Conservation (phyloP, 1,284 basidiomycete genomes). For the Boletus semigastroideus region DNA sequence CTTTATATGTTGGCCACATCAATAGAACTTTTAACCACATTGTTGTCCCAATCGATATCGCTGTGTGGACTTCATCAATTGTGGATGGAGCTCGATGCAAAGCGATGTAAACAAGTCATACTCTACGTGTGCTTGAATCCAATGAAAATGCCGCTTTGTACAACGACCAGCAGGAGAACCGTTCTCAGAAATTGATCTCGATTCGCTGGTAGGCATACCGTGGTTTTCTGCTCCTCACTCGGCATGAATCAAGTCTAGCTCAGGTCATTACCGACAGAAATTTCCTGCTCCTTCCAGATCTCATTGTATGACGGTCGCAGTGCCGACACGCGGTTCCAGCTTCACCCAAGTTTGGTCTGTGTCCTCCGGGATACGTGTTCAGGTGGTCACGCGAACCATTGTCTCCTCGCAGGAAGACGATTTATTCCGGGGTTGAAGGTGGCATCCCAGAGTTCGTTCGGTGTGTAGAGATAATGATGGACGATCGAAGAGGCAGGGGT, state of each 20-base stretch:
- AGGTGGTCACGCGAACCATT: constrained; percentile 32
- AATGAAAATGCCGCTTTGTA: constrained; percentile 5
- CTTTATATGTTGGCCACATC: neutral
- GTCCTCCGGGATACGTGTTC: constrained; percentile 39
- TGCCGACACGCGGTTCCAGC: constrained; percentile 83
- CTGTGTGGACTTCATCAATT: too few relatives aligned
- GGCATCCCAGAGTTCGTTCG: constrained; percentile 75
- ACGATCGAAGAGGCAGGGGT: constrained; percentile 50
- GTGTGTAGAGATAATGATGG: constrained; percentile 43
- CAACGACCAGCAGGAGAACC: constrained; percentile 10
- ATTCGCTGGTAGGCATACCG: constrained; percentile 35
- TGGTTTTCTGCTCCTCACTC: constrained; percentile 15
- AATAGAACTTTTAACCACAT: neutral
- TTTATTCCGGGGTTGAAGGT: constrained; percentile 97
- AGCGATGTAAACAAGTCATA: too few relatives aligned
- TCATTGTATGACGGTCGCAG: constrained; percentile 31
- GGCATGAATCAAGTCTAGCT: constrained; percentile 42
- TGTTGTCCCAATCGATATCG: too few relatives aligned
- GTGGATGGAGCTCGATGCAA: too few relatives aligned
- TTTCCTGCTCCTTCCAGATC: constrained; percentile 60
- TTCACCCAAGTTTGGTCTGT: constrained; percentile 67
- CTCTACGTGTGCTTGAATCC: neutral
- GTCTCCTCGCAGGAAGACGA: constrained; percentile 81
- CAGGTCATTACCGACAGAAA: constrained; percentile 48
- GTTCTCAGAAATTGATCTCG: constrained; percentile 35